Evolutionary conservation across 352 stramenopile genomes (phyloP).

Genomic region (Albugo laibachii): DNA sequence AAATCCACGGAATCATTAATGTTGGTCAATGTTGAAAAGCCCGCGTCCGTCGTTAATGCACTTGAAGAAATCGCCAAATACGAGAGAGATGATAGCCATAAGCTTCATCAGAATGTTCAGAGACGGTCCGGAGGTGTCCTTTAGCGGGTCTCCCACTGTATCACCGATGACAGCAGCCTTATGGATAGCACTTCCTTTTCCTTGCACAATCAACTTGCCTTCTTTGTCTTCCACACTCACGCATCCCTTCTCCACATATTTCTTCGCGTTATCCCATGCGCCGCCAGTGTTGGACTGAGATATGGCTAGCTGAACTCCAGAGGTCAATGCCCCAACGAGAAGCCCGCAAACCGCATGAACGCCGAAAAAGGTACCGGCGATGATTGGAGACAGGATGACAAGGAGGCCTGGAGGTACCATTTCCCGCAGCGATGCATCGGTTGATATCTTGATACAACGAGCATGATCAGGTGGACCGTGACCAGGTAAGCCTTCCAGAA

Average conservation of each 20-base stretch:
- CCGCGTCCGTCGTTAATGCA: slow-evolving; percentile 91
- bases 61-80: slow-evolving; percentile 98
- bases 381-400: slow-evolving; percentile 96
- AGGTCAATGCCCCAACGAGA: slow-evolving; percentile 90
- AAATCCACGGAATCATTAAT: background rate
- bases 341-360: slow-evolving; percentile 94
- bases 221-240: slow-evolving; percentile 82
- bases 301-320: slow-evolving; percentile 95
- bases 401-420: slow-evolving; percentile 97
- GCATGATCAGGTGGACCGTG: slow-evolving; percentile 74
- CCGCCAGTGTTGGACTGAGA: slow-evolving; percentile 99
- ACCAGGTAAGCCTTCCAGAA: slow-evolving; percentile 86
- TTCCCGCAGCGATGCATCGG: slow-evolving; percentile 94
- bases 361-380: slow-evolving; percentile 96
- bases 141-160: slow-evolving; percentile 98
- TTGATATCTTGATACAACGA: slow-evolving; percentile 98
- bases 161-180: slow-evolving; percentile 96
- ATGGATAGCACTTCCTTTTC: slow-evolving; percentile 95
- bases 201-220: slow-evolving; percentile 77
- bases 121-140: slow-evolving; percentile 98
- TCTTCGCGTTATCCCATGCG: slow-evolving; percentile 99
- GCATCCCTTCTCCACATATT: slow-evolving; percentile 97
- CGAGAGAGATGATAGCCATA: slow-evolving; percentile 97
- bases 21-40: slow-evolving; percentile 68
- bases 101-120: slow-evolving; percentile 99